Conservation (phyloP, 208 protist genomes). For the Strigomonas culicis region DNA sequence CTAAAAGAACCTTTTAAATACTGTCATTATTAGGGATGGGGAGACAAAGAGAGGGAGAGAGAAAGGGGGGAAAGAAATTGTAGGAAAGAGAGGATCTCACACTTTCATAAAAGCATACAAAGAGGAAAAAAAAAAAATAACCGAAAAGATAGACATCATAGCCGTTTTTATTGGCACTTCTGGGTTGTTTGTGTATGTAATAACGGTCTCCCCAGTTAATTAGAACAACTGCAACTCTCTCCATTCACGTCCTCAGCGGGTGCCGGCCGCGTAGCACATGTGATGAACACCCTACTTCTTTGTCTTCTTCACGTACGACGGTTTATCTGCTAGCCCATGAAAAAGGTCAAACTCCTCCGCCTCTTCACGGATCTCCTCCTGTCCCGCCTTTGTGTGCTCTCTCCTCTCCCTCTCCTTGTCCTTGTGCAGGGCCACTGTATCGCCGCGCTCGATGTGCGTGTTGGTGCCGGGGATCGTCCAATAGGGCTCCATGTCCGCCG, state of each 20-base stretch:
- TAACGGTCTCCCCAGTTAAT: background rate
- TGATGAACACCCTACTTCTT: background rate
- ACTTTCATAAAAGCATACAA: conserved; percentile 6
- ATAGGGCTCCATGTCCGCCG: conserved; percentile 73
- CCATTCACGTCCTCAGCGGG: background rate
- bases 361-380: conserved; percentile 78
- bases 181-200: no score
- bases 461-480: conserved; percentile 88
- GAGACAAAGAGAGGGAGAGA: conserved; percentile 9
- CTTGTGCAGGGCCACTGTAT: conserved; percentile 43
- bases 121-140: conserved; percentile 19
- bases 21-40: background rate
- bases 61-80: conserved; percentile 2
- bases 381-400: conserved; percentile 60
- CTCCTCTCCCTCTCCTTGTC: conserved; percentile 12
- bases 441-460: conserved; percentile 72
- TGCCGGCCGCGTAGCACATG: no score
- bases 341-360: conserved; percentile 79
- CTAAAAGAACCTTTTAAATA: background rate
- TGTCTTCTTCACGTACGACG: conserved; percentile 37
- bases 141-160: background rate
- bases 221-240: background rate
- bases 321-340: conserved; percentile 74
- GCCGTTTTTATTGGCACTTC: background rate
- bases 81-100: conserved; percentile 7